Base-by-base conservation (phyloP, 352 stramenopile species). In the Pythium chondricola region DNA sequence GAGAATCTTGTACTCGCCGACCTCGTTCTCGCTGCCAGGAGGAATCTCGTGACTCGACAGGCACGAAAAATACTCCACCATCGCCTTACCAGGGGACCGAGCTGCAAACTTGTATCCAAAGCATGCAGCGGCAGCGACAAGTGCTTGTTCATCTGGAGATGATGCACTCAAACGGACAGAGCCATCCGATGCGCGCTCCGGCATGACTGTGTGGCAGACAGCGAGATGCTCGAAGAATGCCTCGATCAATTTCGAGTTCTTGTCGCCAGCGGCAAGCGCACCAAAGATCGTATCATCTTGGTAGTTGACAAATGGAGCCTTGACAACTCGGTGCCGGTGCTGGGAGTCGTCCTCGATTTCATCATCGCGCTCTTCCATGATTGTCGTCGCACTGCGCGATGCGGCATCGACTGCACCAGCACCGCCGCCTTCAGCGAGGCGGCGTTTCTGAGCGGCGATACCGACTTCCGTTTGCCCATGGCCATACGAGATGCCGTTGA, bases 131-230 rank as follows among this genome's bases (percentile, higher is more conserved):
- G 78, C 85, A 11, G 75, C 80, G 6, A 97, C 88, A 4, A 97
- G 58, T 17, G 87, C 86, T 55, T 96, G 83, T 30, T 97, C 88
- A 58, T 97, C 88, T 0, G 86, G 88, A 30, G 87, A 97, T 39
- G 93, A 96, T 2, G 93, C 89, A 50, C 90, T 96, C 50, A 97
- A 76, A 2, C 80, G 71, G 4, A 96, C 56, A 50, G 58, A 81
- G 4, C 82, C 84, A 38, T 97, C 93, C 0, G 93, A 45, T 26
- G 96, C 83, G 11, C 86, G 91, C 65, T 99, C 97, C 0, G 97
- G 94, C 62, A 99, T 98, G 26, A 99, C 96, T 5, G 96, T 99
- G 69, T 99, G 93, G 62, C 92, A 97, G 11, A 97, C 71, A 4
- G 85, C 62, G 24, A 97, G 56, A 60, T 94, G 79, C 39, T 95